These are phyloP conservation scores for Beauveria medogensis DNA, from an alignment of 2,329 filamentous ascomycete species.

Conservation along the genomic window DNA sequence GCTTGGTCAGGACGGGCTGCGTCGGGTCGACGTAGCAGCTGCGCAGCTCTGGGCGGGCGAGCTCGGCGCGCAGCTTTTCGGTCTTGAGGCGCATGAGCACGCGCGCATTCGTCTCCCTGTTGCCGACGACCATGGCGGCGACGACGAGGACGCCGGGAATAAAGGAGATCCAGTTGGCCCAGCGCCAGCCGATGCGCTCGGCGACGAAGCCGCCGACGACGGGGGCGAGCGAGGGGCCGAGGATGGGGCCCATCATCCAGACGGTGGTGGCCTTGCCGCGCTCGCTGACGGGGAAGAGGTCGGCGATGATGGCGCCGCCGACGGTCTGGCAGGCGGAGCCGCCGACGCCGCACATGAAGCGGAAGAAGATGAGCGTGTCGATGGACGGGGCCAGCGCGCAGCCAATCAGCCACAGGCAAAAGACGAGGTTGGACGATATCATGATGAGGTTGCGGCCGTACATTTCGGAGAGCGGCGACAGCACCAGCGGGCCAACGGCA, in stretches of 20 bases:
- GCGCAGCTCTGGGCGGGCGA: slow-evolving; percentile 31
- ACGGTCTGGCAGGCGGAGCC: slow-evolving; percentile 47
- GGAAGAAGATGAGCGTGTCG: slow-evolving; percentile 47
- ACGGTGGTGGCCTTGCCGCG: slow-evolving; percentile 41
- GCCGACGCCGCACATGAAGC: slow-evolving; percentile 51
- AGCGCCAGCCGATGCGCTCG: slow-evolving; percentile 42
- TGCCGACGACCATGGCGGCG: slow-evolving; percentile 20
- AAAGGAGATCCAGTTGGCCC: slow-evolving; percentile 45
- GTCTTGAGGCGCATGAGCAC: slow-evolving; percentile 45
- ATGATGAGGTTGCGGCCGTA: slow-evolving; percentile 54
- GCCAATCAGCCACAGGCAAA: slow-evolving; percentile 55
- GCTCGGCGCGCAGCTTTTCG: slow-evolving; percentile 33
- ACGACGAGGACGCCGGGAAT: slow-evolving; percentile 30
- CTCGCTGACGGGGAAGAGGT: slow-evolving; percentile 41
- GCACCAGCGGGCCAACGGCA: slow-evolving; percentile 46
- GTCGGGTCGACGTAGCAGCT: slow-evolving; percentile 38
- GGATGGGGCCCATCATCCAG: slow-evolving; percentile 50
- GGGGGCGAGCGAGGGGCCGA: slow-evolving; percentile 41
- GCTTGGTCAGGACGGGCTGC: slow-evolving; percentile 16
- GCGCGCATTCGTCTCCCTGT: slow-evolving; percentile 33
- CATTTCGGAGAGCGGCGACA: slow-evolving; percentile 54
- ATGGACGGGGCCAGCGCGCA: slow-evolving; percentile 53
- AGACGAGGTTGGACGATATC: slow-evolving; percentile 48
- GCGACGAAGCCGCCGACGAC: slow-evolving; percentile 42
- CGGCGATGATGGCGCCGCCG: slow-evolving; percentile 46